Evolutionary conservation across 345 rosid species (phyloP).

Genomic region (Eucalyptus grandis): DNA sequence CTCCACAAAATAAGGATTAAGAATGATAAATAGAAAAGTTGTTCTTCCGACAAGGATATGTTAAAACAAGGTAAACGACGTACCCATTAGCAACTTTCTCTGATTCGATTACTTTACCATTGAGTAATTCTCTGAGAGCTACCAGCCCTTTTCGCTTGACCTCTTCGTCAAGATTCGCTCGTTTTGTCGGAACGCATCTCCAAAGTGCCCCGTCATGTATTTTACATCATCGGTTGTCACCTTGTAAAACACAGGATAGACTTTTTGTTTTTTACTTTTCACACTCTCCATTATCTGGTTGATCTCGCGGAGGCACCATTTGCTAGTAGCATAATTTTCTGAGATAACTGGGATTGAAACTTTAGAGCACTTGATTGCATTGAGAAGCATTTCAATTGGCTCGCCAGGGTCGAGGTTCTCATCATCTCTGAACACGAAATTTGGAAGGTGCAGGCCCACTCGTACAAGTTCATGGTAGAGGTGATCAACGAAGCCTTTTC

Average conservation of each 20-base stretch:
- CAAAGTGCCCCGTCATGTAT: accelerated
- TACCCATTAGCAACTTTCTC: accelerated
- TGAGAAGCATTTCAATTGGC: accelerated
- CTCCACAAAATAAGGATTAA: neutral
- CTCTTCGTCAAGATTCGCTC: too few relatives aligned
- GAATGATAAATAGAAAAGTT: neutral
- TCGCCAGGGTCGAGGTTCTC: accelerated
- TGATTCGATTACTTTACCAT: accelerated
- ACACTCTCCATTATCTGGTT: neutral
- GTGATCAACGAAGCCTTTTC: too few relatives aligned
- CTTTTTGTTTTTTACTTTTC: accelerated
- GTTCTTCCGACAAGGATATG: neutral
- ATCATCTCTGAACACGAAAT: too few relatives aligned
- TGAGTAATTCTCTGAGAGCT: accelerated
- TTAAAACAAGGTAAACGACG: neutral
- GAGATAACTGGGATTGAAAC: neutral
- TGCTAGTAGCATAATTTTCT: neutral
- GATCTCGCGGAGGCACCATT: neutral
- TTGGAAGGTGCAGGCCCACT: too few relatives aligned
- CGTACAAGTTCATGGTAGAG: too few relatives aligned
- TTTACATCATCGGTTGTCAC: accelerated
- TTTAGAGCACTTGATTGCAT: neutral
- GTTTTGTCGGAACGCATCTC: accelerated
- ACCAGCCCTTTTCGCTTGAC: accelerated
- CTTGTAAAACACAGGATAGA: neutral